Conservation (phyloP, 192 early-diverging fungal species). For the Coemansia sp. region DNA sequence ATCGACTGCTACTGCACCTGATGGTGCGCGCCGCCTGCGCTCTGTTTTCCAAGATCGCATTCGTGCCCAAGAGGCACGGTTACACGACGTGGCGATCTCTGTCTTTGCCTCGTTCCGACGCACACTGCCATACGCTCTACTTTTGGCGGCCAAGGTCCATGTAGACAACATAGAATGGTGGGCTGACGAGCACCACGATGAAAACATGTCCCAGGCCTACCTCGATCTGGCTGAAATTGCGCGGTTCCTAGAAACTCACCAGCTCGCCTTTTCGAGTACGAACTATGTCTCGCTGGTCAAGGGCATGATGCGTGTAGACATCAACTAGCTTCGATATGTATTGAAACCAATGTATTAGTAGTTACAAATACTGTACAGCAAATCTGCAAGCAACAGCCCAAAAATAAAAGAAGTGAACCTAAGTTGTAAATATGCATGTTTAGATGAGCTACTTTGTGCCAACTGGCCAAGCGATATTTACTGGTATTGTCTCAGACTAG, state of each 20-base stretch:
- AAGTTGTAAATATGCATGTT: too few relatives aligned
- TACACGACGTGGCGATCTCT: conserved; percentile 42
- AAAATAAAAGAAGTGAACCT: too few relatives aligned
- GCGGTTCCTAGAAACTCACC: conserved; percentile 51
- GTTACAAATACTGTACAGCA: not conserved
- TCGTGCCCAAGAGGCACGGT: conserved; percentile 36
- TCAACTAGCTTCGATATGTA: not conserved
- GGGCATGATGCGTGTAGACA: conserved; percentile 42
- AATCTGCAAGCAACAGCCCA: too few relatives aligned
- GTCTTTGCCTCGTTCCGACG: conserved; percentile 52
- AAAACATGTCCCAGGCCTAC: conserved; percentile 39
- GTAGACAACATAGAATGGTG: conserved; percentile 56
- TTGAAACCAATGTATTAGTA: not conserved
- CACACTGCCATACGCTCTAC: conserved; percentile 49
- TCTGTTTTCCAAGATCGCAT: conserved; percentile 46
- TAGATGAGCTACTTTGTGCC: not conserved
- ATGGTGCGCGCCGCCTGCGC: conserved; percentile 19
- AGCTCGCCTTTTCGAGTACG: conserved; percentile 44
- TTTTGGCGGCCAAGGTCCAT: conserved; percentile 52
- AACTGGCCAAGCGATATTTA: not conserved
- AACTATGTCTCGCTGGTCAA: conserved; percentile 53
- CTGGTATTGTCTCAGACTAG: not conserved
- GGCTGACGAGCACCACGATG: conserved; percentile 31
- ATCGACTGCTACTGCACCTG: not conserved
- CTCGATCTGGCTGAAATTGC: conserved; percentile 38